phyloP scores from a whole-genome alignment of 2,329 filamentous ascomycete species.

The Colletotrichum lindemuthianum region DNA sequence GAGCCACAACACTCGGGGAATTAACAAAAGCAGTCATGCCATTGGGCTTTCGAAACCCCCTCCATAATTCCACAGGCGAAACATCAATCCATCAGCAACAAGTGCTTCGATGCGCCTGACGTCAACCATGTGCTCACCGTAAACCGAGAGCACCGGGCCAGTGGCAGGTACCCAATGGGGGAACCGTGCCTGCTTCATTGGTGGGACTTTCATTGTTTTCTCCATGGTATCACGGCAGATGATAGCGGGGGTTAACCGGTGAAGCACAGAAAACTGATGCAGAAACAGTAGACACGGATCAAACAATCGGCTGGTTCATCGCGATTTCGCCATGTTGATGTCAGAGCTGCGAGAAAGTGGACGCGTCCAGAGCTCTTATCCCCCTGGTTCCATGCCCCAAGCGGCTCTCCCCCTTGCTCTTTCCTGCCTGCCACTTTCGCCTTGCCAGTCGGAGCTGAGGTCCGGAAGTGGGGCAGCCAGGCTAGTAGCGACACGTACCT shows the following conservation, averaged over 20 bases:
- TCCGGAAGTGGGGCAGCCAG: slow-evolving; percentile 17
- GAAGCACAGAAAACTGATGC: background rate
- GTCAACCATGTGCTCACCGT: slow-evolving; percentile 25
- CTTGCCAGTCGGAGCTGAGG: slow-evolving; percentile 20
- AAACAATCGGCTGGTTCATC: slow-evolving; percentile 20
- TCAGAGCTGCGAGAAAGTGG: slow-evolving; percentile 26
- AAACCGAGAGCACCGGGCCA: background rate
- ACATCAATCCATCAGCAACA: background rate
- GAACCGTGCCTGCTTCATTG: slow-evolving; percentile 18
- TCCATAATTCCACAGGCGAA: too few species aligned
- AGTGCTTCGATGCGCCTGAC: slow-evolving; percentile 10
- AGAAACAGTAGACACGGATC: slow-evolving; percentile 1
- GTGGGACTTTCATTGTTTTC: background rate
- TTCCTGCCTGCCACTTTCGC: slow-evolving; percentile 2
- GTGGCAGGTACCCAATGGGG: background rate
- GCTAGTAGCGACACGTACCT: slow-evolving; percentile 6
- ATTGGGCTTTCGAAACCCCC: slow-evolving; percentile 2
- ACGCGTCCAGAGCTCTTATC: slow-evolving; percentile 16
- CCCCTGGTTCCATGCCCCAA: background rate
- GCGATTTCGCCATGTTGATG: slow-evolving; percentile 36
- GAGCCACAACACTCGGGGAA: background rate
- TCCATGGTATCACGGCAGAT: background rate
- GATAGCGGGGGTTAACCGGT: background rate
- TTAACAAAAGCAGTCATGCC: slow-evolving; percentile 2
- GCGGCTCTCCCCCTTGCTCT: background rate